Evolutionary conservation across 1,139 yeast genomes (phyloP), one percentile per base, ranked within the genome.

Genomic region (Blastobotrys malaysiensis): DNA sequence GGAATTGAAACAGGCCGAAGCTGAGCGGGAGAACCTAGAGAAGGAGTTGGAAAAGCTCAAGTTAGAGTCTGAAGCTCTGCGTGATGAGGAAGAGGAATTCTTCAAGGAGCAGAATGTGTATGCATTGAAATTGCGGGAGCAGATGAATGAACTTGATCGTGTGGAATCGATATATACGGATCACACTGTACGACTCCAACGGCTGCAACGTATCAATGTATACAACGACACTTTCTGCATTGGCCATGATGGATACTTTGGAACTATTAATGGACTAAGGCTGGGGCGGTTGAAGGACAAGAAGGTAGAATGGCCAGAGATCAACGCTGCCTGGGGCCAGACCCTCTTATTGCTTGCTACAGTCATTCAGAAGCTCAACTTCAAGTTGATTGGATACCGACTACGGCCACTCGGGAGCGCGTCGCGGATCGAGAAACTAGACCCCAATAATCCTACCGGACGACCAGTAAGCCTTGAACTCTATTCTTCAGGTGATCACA

Each of bases 271-370:
- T 68, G 95, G 93, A 0, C 76, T 88, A 48, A 72, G 97, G 54
- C 69, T 93, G 13, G 99, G 98, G 0, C 72, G 82, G 21, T 66
- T 81, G 48, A 79, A 79, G 48, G 78, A 76, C 1, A 73, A 76
- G 56, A 78, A 65, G 52, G 76, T 91, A 0, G 87, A 95, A 2
- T 90, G 97, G 96, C 82, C 88, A 51, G 99, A 93, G 63, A 83
- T 90, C 45, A 93, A 91, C 66, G 95, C 95, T 1, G 98, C 96
- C 0, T 73, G 93, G 68, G 99, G 99, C 0, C 96, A 91, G 63
- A 74, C 91, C 1, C 79, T 88, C 3, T 69, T 90, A 18, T 70
- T 91, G 20, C 68, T 91, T 45, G 78, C 84, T 0, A 88, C 95
- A 4, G 76, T 91, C 3, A 72, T 80, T 2, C 76, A 80, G 24